phyloP scores from a whole-genome alignment of 2,329 filamentous ascomycete species.

The Fusarium foetens region DNA sequence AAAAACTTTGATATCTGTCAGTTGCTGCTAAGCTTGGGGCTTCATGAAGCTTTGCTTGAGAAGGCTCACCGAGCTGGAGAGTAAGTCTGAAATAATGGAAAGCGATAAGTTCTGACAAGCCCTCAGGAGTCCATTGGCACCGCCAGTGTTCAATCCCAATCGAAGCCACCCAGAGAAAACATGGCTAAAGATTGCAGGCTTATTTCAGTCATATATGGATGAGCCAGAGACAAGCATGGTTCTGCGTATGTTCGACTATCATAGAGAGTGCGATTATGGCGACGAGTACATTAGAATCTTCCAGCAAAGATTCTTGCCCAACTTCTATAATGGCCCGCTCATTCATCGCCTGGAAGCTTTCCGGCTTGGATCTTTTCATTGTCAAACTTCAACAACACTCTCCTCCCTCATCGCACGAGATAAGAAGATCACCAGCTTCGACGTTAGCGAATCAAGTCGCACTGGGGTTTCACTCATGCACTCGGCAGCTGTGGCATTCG shows the following conservation, averaged over 20 bases:
- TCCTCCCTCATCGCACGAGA: conserved; percentile 16
- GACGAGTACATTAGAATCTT: conserved; percentile 26
- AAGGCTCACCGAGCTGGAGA: accelerated
- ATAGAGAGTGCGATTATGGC: neutral
- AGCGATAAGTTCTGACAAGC: neutral
- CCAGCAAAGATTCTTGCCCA: conserved; percentile 29
- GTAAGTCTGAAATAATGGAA: neutral
- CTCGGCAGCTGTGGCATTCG: conserved; percentile 35
- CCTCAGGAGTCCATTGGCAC: neutral
- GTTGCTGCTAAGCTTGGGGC: conserved; percentile 25
- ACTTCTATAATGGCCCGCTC: conserved; percentile 10
- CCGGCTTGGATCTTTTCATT: conserved; percentile 33
- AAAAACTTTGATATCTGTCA: conserved; percentile 28
- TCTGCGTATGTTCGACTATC: conserved; percentile 32
- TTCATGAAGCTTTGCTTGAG: conserved; percentile 7
- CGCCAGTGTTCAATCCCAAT: neutral
- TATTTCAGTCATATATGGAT: conserved; percentile 39
- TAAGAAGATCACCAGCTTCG: neutral
- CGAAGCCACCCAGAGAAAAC: neutral
- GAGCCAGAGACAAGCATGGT: conserved; percentile 24
- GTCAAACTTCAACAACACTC: accelerated
- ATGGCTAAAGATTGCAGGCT: conserved; percentile 1
- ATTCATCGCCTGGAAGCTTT: conserved; percentile 39
- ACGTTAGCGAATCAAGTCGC: conserved; percentile 23
- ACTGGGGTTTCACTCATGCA: conserved; percentile 40